Evolutionary conservation across 306 rosid genomes (phyloP).

Genomic region (Prunus salicina): DNA sequence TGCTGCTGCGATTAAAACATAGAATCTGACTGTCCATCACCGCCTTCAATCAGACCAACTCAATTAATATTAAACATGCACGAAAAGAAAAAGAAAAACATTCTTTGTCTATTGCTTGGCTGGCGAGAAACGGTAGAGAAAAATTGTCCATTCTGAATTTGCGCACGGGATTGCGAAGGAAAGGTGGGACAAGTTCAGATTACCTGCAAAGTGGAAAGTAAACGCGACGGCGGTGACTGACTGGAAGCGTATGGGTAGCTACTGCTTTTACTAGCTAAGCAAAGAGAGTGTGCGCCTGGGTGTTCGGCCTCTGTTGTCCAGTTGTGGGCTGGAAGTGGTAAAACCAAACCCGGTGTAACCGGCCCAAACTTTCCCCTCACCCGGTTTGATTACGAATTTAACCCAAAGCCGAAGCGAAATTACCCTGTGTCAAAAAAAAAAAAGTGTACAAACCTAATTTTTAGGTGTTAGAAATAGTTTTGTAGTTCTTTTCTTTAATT

Average conservation of each 20-base stretch:
- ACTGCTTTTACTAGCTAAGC: not conserved
- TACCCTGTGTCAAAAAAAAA: too few species aligned
- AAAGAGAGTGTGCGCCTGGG: too few species aligned
- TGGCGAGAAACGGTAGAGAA: not conserved
- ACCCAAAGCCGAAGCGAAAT: too few species aligned
- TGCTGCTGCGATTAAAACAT: conserved; percentile 33
- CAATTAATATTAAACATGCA: not conserved
- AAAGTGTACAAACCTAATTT: too few species aligned
- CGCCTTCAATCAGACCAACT: conserved; percentile 38
- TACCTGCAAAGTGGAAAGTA: not conserved
- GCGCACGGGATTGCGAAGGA: not conserved
- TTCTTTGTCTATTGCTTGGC: not conserved
- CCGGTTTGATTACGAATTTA: too few species aligned
- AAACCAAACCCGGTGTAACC: too few species aligned
- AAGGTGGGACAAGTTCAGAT: not conserved
- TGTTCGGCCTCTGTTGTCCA: too few species aligned
- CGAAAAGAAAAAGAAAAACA: not conserved
- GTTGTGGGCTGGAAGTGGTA: too few species aligned
- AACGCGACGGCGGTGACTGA: conserved; percentile 1
- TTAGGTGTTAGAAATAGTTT: too few species aligned
- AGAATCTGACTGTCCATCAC: conserved; percentile 47
- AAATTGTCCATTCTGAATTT: not conserved
- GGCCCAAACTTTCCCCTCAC: too few species aligned
- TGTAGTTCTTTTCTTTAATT: too few species aligned
- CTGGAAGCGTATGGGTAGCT: not conserved